These are phyloP conservation scores for Elongisporangium senticosum DNA, from an alignment of 352 stramenopile genomes.

Conservation along the genomic window DNA sequence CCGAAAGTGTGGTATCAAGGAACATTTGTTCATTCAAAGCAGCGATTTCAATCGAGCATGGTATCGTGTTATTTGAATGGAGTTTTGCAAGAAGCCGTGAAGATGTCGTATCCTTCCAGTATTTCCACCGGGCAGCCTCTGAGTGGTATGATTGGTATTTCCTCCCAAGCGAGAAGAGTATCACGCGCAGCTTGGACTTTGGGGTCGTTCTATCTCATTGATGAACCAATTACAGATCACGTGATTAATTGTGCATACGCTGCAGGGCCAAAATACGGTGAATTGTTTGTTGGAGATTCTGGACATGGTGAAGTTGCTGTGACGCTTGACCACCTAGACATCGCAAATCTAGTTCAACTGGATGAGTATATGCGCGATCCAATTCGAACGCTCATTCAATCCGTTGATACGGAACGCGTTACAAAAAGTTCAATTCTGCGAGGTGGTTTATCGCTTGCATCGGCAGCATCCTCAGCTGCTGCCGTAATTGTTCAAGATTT, in stretches of 20 bases:
- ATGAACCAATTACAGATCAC: constrained; percentile 41
- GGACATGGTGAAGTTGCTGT: constrained; percentile 47
- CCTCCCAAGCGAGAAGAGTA: constrained; percentile 34
- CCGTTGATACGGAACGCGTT: constrained; percentile 52
- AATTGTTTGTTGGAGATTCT: constrained; percentile 42
- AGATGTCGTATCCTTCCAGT: constrained; percentile 63
- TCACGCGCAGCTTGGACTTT: constrained; percentile 46
- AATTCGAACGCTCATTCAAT: constrained; percentile 59
- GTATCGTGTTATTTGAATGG: constrained; percentile 59
- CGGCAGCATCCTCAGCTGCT: constrained; percentile 50
- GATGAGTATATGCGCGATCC: constrained; percentile 66
- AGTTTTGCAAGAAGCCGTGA: constrained; percentile 56
- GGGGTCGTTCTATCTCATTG: constrained; percentile 59
- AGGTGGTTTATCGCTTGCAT: constrained; percentile 49
- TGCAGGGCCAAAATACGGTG: constrained; percentile 46
- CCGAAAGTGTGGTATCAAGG: constrained; percentile 43
- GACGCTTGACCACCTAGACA: constrained; percentile 38
- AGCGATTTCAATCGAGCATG: constrained; percentile 69
- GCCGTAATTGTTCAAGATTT: constrained; percentile 71
- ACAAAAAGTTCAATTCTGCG: constrained; percentile 40
- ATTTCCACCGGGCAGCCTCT: constrained; percentile 45
- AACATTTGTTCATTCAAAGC: constrained; percentile 47
- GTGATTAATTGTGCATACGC: constrained; percentile 52
- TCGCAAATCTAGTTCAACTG: constrained; percentile 43
- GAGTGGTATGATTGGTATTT: constrained; percentile 51